Conservation (phyloP, 2,329 filamentous ascomycete genomes). For the Periconia sp. region DNA sequence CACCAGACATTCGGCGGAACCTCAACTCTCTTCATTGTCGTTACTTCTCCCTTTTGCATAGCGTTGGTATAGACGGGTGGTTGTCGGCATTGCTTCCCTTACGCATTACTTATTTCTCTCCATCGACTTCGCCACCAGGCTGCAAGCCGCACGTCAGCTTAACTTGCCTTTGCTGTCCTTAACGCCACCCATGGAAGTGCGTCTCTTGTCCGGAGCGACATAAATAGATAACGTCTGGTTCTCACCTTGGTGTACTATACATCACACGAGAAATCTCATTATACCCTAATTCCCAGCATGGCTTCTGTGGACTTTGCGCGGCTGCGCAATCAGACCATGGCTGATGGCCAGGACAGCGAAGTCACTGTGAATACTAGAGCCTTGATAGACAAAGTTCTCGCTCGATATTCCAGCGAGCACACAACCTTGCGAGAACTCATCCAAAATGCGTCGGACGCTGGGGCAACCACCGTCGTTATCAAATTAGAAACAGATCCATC, state of each 20-base stretch:
- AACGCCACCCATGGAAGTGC: not conserved
- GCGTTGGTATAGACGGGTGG: constrained; percentile 32
- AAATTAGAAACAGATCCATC: constrained; percentile 93
- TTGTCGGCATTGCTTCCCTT: constrained; percentile 20
- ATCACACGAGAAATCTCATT: not conserved
- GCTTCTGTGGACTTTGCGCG: constrained; percentile 62
- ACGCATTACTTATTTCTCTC: constrained; percentile 22
- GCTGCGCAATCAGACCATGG: constrained; percentile 86
- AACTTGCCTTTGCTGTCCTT: not conserved
- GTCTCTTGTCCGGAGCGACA: not conserved
- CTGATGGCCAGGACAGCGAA: constrained; percentile 90
- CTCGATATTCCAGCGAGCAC: constrained; percentile 96
- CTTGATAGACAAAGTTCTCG: constrained; percentile 96
- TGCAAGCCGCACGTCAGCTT: constrained; percentile 14
- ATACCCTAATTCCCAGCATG: too few relatives aligned
- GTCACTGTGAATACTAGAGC: constrained; percentile 98
- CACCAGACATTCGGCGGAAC: not conserved
- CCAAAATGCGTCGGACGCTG: constrained; percentile 97
- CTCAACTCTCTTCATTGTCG: constrained; percentile 10
- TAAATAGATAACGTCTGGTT: too few relatives aligned
- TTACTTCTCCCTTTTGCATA: constrained; percentile 32
- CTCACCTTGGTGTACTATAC: constrained; percentile 15
- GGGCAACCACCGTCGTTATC: constrained; percentile 86
- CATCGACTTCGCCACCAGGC: constrained; percentile 33
- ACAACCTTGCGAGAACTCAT: constrained; percentile 86